These are phyloP conservation scores for Pestalotiopsis fici DNA, from an alignment of 2,329 filamentous ascomycete species.

Conservation along the genomic window DNA sequence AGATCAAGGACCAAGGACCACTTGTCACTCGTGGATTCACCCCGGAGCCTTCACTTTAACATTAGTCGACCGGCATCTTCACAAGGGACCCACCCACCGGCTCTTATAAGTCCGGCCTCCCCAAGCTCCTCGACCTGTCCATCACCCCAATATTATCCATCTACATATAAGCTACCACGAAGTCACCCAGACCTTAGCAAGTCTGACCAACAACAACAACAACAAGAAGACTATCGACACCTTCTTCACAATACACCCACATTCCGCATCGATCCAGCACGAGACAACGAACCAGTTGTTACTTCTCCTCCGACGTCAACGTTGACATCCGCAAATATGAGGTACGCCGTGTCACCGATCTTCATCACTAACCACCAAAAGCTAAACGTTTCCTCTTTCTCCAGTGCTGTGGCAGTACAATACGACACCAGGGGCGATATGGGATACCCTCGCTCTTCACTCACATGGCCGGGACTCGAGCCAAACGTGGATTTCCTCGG, in stretches of 20 bases:
- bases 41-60: conserved; percentile 20
- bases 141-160: conserved; percentile 23
- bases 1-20: conserved; percentile 25
- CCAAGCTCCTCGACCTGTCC: conserved; percentile 21
- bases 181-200: conserved; percentile 12
- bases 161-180: conserved; percentile 23
- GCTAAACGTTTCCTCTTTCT: conserved; percentile 32
- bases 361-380: conserved; percentile 9
- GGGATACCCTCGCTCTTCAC: conserved; percentile 48
- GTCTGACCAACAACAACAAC: conserved; percentile 20
- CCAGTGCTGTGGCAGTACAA: conserved; percentile 49
- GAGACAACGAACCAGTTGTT: conserved; percentile 25
- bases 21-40: conserved; percentile 19
- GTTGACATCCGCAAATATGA: conserved; percentile 33
- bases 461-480: conserved; percentile 51
- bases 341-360: conserved; percentile 27
- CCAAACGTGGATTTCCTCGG: conserved; percentile 38
- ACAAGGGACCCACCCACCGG: conserved; percentile 22
- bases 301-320: conserved; percentile 17
- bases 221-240: conserved; percentile 19
- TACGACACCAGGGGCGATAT: conserved; percentile 54
- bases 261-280: conserved; percentile 33
- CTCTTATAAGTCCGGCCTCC: conserved; percentile 26
- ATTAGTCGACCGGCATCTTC: conserved; percentile 19
- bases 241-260: conserved; percentile 20